These are phyloP conservation scores for Sarocladium kiliense DNA, from an alignment of 2,329 filamentous ascomycete genomes.

Conservation along the genomic window DNA sequence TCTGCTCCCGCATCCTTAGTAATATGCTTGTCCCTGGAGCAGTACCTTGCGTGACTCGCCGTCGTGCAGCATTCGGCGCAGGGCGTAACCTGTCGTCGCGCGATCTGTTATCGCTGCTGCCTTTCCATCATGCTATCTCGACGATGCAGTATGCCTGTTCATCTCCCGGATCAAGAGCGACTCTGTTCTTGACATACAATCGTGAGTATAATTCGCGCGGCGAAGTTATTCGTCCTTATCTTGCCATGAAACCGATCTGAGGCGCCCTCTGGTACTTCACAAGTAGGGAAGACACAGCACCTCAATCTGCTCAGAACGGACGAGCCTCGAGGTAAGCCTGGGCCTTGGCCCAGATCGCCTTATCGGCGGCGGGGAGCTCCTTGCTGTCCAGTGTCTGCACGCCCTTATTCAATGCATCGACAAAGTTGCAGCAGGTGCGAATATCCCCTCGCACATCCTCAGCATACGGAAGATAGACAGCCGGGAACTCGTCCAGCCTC, in stretches of 20 bases:
- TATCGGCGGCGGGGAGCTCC: slow-evolving; percentile 41
- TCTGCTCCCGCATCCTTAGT: neutral
- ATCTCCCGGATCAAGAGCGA: neutral
- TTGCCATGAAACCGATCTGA: neutral
- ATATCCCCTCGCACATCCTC: slow-evolving; percentile 56
- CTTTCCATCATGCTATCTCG: neutral
- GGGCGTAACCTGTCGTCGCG: neutral
- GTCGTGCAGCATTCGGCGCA: neutral
- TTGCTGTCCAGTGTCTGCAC: slow-evolving; percentile 47
- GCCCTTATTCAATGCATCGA: slow-evolving; percentile 52
- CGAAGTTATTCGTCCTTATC: neutral
- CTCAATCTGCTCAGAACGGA: slow-evolving; percentile 26
- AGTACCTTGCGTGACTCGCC: neutral
- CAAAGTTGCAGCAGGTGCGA: slow-evolving; percentile 50
- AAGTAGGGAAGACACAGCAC: neutral
- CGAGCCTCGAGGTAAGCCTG: slow-evolving; percentile 45
- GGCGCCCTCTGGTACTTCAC: neutral
- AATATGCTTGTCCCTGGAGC: neutral
- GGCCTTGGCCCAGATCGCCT: slow-evolving; percentile 49
- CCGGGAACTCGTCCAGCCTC: slow-evolving; percentile 46
- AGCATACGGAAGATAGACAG: slow-evolving; percentile 52
- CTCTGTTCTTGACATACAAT: neutral
- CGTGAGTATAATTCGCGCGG: neutral
- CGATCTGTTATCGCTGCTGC: neutral
- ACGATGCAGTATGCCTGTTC: neutral